These are phyloP conservation scores for Torulaspora indica DNA, from an alignment of 805 yeast genomes.

Conservation along the genomic window DNA sequence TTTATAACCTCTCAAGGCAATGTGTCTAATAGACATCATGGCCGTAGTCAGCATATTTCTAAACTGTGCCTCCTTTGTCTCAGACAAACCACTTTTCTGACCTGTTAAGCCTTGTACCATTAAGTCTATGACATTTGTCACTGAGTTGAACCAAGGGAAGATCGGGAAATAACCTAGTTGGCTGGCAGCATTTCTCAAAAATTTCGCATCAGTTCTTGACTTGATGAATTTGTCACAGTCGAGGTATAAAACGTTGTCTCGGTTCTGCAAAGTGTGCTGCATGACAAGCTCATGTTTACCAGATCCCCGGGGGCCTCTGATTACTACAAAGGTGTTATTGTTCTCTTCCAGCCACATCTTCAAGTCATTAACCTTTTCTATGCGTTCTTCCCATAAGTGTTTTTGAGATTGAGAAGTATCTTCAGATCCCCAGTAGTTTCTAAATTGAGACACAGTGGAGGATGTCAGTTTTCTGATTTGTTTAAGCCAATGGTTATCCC, in stretches of 20 bases:
- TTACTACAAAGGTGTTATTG: constrained; percentile 81
- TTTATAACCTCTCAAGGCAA: constrained; percentile 48
- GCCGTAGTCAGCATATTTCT: constrained; percentile 74
- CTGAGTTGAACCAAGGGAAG: constrained; percentile 84
- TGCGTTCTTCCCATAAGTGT: constrained; percentile 65
- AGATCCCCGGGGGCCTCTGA: constrained; percentile 93
- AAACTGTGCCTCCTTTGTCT: constrained; percentile 73
- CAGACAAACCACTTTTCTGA: constrained; percentile 86
- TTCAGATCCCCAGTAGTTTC: constrained; percentile 34
- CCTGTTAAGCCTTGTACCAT: constrained; percentile 89
- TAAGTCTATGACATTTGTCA: constrained; percentile 75
- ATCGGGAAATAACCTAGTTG: constrained; percentile 90
- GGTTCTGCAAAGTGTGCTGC: constrained; percentile 56
- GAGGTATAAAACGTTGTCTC: constrained; percentile 58
- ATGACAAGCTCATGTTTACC: constrained; percentile 80
- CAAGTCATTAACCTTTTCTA: constrained; percentile 61
- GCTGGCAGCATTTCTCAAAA: constrained; percentile 61
- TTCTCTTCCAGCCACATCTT: constrained; percentile 81
- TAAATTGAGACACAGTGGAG: constrained; percentile 38
- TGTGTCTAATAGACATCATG: constrained; percentile 64
- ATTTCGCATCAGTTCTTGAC: constrained; percentile 65
- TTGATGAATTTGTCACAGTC: constrained; percentile 77
- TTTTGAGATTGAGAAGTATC: constrained; percentile 27
- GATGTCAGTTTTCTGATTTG: constrained; percentile 37
- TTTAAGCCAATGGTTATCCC: constrained; percentile 39